Percentiles rank a stretch among this genome's conserved stretches.
Evolutionary conservation across 345 rosid genomes (phyloP).

Genomic region (Lepidium africanum): DNA sequence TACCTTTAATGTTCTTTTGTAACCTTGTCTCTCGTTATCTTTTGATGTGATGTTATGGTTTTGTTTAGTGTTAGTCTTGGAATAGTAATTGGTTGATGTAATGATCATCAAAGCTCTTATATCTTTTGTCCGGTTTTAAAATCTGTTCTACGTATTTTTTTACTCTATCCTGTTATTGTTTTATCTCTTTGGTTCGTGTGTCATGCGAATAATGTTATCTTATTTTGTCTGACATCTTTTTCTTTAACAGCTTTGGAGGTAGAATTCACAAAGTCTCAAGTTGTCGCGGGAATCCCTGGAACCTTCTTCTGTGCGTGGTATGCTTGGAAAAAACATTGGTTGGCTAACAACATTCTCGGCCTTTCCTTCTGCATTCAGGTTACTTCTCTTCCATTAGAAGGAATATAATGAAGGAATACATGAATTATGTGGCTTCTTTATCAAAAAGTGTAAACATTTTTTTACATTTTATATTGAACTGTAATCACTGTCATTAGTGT

Average conservation of each 20-base stretch:
- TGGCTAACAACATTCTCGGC: constrained; percentile 92
- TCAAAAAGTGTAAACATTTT: neutral
- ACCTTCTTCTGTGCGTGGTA: constrained; percentile 98
- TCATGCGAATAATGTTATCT: constrained; percentile 33
- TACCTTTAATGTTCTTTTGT: neutral
- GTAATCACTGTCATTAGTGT: neutral
- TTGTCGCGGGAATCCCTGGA: constrained; percentile 93
- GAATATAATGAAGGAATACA: neutral
- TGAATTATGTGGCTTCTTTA: neutral
- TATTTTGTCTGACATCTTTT: constrained; percentile 23
- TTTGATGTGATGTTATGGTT: neutral
- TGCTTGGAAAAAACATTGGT: constrained; percentile 94
- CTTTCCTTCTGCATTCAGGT: constrained; percentile 99
- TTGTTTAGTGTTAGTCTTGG: neutral
- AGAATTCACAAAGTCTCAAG: constrained; percentile 92
- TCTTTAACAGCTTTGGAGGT: constrained; percentile 83
- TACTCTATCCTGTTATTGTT: constrained; percentile 5
- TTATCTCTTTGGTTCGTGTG: constrained; percentile 31
- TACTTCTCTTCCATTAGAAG: constrained; percentile 11
- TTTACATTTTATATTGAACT: neutral
- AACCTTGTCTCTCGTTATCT: neutral
- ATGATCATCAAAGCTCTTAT: neutral
- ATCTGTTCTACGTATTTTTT: neutral
- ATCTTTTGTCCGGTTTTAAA: neutral
- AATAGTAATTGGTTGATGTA: neutral